phyloP scores from a whole-genome alignment of 495 filamentous ascomycete genomes.

The Apodospora peruviana region DNA sequence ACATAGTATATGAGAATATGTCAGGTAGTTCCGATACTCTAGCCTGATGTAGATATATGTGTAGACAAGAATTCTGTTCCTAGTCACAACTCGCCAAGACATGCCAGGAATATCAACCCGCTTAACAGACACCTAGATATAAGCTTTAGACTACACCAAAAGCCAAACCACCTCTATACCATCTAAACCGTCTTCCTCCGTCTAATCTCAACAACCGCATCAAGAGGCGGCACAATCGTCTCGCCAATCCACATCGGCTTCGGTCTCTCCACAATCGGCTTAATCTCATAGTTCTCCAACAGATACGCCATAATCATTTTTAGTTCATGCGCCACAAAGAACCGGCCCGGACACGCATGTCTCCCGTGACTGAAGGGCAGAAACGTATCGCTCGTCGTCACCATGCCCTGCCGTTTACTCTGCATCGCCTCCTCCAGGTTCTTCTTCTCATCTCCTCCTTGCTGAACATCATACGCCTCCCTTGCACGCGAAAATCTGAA shows the following conservation, averaged over 20 bases:
- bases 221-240: slow-evolving; percentile 23
- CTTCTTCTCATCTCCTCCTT: background rate
- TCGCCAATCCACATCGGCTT: slow-evolving; percentile 25
- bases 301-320: slow-evolving; percentile 37
- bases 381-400: slow-evolving; percentile 29
- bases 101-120: too few relatives aligned
- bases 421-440: slow-evolving; percentile 20
- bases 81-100: too few relatives aligned
- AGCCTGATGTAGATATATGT: too few relatives aligned
- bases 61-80: too few relatives aligned
- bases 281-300: slow-evolving; percentile 37
- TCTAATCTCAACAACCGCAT: slow-evolving; percentile 20
- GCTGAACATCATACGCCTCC: slow-evolving; percentile 27
- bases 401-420: slow-evolving; percentile 27
- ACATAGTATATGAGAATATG: too few relatives aligned
- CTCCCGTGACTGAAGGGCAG: slow-evolving; percentile 33
- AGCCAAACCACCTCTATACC: too few relatives aligned
- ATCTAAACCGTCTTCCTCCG: slow-evolving; percentile 16
- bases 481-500: slow-evolving; percentile 23
- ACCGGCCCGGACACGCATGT: slow-evolving; percentile 37
- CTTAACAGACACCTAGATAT: too few relatives aligned
- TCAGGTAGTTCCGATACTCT: too few relatives aligned
- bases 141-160: too few relatives aligned
- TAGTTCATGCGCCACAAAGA: slow-evolving; percentile 39
- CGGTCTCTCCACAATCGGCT: slow-evolving; percentile 20